Base-by-base conservation (phyloP, 768 basidiomycete species). In the Dendrothele bispora region DNA sequence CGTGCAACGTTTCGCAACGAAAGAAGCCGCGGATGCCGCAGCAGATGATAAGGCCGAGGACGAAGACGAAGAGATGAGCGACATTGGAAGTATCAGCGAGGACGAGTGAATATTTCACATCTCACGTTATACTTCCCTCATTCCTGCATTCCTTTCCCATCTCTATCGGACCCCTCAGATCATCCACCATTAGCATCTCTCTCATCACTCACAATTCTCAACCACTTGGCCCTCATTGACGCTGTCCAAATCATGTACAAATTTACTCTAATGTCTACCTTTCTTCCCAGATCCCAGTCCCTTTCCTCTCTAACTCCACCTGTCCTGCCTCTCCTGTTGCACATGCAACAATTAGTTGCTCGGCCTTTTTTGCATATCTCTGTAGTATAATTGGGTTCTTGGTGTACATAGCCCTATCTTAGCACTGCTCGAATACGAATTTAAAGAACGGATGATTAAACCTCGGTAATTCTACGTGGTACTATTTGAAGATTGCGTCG, bases 1-100 rank as follows among this genome's bases (percentile, higher is more conserved):
- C 61, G 95, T 98, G n/a, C 86, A 91, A 57, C 79, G 91, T 44
- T 99, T 83, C 60, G 97, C 97, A 12, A 95, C 88, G 29, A 88
- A 91, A 70, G 93, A 91, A 61, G 88, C 84, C 22, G 84, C 88
- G 5, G 92, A 95, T 54, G 88, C 85, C 24, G 80, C 84, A 1
- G 74, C 76, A 18, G 80, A 74, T 32, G 71, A 65, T 28, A 78
- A 81, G 15, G 81, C 83, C 0, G 87, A 88, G 3, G 84, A 84
- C 15, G 79, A 83, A 32, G 89, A 93, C 56, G 87, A 85, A 56
- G 89, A 86, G 60, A 91, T 92, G 86, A 91, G 90, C 65, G 90
- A 91, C 47, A 73, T 88, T 52, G 89, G 88, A 50, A 91, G 86
- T 69, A 82, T 88, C 68, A 86, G 82, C 65, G 89, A 87, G 43